Percentiles rank a stretch among this genome's conserved stretches.
Conservation (phyloP, 345 rosid species). For the rapeseed (Brassica napus) region DNA sequence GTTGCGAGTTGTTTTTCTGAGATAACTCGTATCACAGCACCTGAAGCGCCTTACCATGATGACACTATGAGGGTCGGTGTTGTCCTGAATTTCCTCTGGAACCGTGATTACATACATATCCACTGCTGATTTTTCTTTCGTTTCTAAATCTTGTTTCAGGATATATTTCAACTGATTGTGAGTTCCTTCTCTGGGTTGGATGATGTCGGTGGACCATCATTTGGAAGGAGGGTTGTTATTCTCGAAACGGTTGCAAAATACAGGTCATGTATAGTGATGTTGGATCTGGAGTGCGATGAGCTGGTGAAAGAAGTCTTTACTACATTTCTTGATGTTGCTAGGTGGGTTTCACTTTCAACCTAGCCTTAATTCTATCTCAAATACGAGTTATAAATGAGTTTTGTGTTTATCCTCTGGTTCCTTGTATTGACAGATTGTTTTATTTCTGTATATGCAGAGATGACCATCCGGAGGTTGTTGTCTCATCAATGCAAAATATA, state of each 20-base stretch:
- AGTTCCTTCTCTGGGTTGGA: constrained; percentile 81
- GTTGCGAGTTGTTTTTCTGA: constrained; percentile 96
- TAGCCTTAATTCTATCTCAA: not conserved
- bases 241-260: constrained; percentile 93
- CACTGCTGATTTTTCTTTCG: constrained; percentile 14
- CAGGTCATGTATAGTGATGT: constrained; percentile 95
- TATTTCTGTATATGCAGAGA: constrained; percentile 59
- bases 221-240: constrained; percentile 88
- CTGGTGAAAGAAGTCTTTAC: constrained; percentile 87
- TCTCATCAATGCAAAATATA: constrained; percentile 87
- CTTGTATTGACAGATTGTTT: constrained; percentile 7
- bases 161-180: constrained; percentile 80
- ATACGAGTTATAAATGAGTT: constrained; percentile 3
- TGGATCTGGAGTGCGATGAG: constrained; percentile 97
- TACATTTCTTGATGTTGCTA: constrained; percentile 83
- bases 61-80: constrained; percentile 71
- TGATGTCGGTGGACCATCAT: constrained; percentile 83
- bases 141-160: constrained; percentile 54
- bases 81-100: constrained; percentile 12
- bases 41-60: constrained; percentile 92
- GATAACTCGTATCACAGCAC: constrained; percentile 96
- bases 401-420: not conserved
- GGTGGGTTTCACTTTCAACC: constrained; percentile 54
- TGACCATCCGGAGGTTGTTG: constrained; percentile 87
- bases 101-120: not conserved